These are phyloP conservation scores for Euphorbia schlechtendalii DNA, from an alignment of 441 rosid genomes.

Conservation along the genomic window DNA sequence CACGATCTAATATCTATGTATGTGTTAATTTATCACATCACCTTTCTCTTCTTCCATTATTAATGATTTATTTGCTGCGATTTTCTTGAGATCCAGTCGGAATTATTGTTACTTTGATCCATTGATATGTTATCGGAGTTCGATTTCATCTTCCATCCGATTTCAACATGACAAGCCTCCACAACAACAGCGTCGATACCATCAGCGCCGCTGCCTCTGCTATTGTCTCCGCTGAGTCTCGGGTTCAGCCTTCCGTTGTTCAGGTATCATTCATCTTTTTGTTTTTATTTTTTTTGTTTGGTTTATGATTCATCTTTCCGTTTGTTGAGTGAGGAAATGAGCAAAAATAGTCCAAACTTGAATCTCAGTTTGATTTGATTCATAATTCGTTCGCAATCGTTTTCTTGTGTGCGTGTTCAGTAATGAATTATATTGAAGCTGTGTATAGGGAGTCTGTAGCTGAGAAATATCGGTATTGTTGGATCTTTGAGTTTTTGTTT, in stretches of 20 bases:
- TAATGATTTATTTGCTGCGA: too few species aligned
- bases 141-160: conserved; percentile 19
- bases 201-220: conserved; percentile 96
- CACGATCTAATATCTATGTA: too few species aligned
- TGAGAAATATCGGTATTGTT: conserved; percentile 9
- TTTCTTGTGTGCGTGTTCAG: background rate
- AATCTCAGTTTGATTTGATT: conserved; percentile 2
- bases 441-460: background rate
- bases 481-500: conserved; percentile 22
- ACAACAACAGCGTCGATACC: conserved; percentile 59
- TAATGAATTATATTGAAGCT: background rate
- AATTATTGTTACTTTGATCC: too few species aligned
- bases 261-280: conserved; percentile 37
- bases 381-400: background rate
- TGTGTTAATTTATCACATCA: too few species aligned
- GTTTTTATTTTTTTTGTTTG: background rate
- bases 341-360: background rate
- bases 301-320: background rate
- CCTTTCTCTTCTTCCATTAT: too few species aligned
- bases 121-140: conserved; percentile 26
- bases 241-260: conserved; percentile 58
- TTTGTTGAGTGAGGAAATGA: conserved; percentile 6
- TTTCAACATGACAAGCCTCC: conserved; percentile 43
- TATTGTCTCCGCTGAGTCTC: conserved; percentile 82
- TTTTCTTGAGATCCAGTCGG: too few species aligned